Evolutionary conservation across 2,329 filamentous ascomycete species (phyloP).

Genomic region (Fusarium pilosicola): DNA sequence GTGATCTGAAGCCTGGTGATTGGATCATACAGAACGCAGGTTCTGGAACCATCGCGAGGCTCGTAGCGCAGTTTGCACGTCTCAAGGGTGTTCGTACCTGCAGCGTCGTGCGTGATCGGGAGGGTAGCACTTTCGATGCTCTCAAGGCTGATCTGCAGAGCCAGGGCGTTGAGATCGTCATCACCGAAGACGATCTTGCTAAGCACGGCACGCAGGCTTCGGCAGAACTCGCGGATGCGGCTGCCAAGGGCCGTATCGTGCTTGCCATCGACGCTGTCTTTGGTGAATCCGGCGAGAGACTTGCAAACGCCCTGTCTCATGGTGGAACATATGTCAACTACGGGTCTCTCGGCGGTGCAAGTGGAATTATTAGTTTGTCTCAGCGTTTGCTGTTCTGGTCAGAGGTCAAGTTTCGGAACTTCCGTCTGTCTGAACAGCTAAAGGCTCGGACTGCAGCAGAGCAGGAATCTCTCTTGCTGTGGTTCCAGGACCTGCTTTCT

Average conservation of each 20-base stretch:
- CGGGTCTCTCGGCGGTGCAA: not conserved
- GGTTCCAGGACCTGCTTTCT: conserved; percentile 8
- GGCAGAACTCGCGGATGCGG: conserved; percentile 5
- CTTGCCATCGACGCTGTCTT: conserved; percentile 13
- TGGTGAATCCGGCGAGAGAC: conserved; percentile 1
- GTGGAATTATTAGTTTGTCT: not conserved
- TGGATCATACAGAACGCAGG: conserved; percentile 25
- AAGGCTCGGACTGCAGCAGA: not conserved
- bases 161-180: not conserved
- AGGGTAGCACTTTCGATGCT: not conserved
- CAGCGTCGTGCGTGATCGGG: conserved; percentile 18
- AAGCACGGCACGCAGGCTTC: not conserved
- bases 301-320: not conserved
- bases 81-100: conserved; percentile 14
- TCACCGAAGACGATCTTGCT: conserved; percentile 1
- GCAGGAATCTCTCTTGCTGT: conserved; percentile 10
- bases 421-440: conserved; percentile 9
- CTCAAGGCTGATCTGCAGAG: conserved; percentile 1
- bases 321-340: conserved; percentile 9
- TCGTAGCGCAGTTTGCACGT: conserved; percentile 18
- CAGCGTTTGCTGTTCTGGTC: conserved; percentile 16
- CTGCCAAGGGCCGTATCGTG: not conserved
- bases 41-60: conserved; percentile 9
- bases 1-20: conserved; percentile 17
- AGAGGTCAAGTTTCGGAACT: conserved; percentile 10